These are phyloP conservation scores for Cocos nucifera DNA, from an alignment of 176 grass and related monocot genomes.

Conservation along the genomic window DNA sequence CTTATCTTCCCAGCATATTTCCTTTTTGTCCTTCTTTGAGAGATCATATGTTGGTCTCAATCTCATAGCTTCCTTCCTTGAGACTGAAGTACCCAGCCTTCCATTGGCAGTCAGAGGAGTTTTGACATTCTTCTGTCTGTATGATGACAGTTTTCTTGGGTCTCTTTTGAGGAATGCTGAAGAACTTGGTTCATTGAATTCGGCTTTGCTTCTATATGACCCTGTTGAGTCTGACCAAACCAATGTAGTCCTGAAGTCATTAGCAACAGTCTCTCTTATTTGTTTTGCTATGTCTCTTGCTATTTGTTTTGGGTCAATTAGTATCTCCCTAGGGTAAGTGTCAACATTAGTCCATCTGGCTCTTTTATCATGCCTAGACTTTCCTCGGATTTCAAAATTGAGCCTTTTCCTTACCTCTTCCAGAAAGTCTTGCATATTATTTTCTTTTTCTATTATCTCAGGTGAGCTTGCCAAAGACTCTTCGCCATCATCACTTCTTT, in stretches of 20 bases:
- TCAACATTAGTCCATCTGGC: conserved; percentile 17
- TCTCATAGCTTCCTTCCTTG: conserved; percentile 8
- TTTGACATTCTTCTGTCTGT: conserved; percentile 57
- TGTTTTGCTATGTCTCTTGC: conserved; percentile 59
- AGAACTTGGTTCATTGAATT: conserved; percentile 30
- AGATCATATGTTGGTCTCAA: conserved; percentile 23
- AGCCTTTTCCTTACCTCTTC: conserved; percentile 91
- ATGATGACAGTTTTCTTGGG: conserved; percentile 55
- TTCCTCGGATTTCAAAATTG: conserved; percentile 71
- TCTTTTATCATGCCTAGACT: conserved; percentile 18
- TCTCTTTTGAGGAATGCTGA: conserved; percentile 43
- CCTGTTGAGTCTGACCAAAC: conserved; percentile 48
- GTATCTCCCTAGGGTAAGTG: conserved; percentile 1
- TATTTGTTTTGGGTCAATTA: conserved; percentile 61
- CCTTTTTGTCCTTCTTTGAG: conserved; percentile 21
- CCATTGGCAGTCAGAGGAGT: conserved; percentile 19
- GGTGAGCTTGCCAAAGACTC: conserved; percentile 73
- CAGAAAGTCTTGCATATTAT: conserved; percentile 82
- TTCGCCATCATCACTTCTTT: conserved; percentile 52
- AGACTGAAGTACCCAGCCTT: background rate
- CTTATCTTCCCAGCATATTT: conserved; percentile 36
- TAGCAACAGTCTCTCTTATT: conserved; percentile 58
- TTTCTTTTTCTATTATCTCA: conserved; percentile 67
- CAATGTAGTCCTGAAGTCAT: conserved; percentile 42
- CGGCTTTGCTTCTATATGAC: conserved; percentile 42